These are phyloP conservation scores for Eleusine indica DNA, from an alignment of 176 grass and related monocot genomes.

Conservation along the genomic window DNA sequence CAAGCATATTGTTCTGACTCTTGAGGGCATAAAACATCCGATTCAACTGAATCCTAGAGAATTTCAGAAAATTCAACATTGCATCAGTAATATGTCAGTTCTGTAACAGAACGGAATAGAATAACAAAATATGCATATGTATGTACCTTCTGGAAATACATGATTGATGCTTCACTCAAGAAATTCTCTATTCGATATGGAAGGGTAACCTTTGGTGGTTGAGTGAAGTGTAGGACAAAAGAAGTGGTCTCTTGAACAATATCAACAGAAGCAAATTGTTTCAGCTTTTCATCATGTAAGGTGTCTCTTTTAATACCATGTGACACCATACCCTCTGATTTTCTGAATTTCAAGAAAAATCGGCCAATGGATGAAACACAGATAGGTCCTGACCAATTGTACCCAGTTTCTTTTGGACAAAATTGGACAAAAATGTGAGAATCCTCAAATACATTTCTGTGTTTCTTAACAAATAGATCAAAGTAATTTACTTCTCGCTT, in stretches of 20 bases:
- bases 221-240: slow-evolving; percentile 68
- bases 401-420: slow-evolving; percentile 57
- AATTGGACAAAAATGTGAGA: slow-evolving; percentile 78
- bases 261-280: slow-evolving; percentile 73
- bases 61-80: slow-evolving; percentile 37
- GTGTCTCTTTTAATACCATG: slow-evolving; percentile 35
- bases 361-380: slow-evolving; percentile 74
- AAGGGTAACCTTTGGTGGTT: slow-evolving; percentile 58
- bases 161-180: slow-evolving; percentile 64
- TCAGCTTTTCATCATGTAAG: slow-evolving; percentile 42
- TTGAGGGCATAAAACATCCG: slow-evolving; percentile 61
- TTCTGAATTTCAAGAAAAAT: slow-evolving; percentile 88
- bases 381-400: slow-evolving; percentile 71
- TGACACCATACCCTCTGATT: slow-evolving; percentile 25
- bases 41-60: slow-evolving; percentile 73
- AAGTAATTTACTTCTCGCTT: slow-evolving; percentile 60
- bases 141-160: slow-evolving; percentile 86
- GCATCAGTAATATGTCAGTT: slow-evolving; percentile 30
- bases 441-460: slow-evolving; percentile 70
- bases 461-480: slow-evolving; percentile 71
- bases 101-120: slow-evolving; percentile 28
- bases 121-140: slow-evolving; percentile 24
- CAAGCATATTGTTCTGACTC: slow-evolving; percentile 70
- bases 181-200: slow-evolving; percentile 87
- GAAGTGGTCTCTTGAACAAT: slow-evolving; percentile 65